These are phyloP conservation scores for Cenchrus purpureus DNA, from an alignment of 176 grass and related monocot genomes.

Conservation along the genomic window DNA sequence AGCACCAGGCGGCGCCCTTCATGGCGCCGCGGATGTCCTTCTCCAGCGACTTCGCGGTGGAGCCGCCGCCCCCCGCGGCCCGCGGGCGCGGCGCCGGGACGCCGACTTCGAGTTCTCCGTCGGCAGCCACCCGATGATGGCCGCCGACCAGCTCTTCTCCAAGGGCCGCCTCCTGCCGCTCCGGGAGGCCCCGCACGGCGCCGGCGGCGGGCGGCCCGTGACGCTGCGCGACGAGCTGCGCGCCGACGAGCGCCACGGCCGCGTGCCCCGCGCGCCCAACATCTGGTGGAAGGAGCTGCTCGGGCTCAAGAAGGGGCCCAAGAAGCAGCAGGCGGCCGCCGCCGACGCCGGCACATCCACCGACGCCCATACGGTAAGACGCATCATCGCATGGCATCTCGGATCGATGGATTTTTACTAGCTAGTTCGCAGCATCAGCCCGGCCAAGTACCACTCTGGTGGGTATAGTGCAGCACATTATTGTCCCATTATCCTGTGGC, in stretches of 20 bases:
- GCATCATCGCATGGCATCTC: too few relatives aligned
- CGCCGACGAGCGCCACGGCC: constrained; percentile 43
- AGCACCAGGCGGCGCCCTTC: constrained; percentile 41
- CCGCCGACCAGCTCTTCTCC: constrained; percentile 91
- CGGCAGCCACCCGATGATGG: constrained; percentile 89
- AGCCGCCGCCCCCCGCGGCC: constrained; percentile 57
- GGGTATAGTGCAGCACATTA: not conserved
- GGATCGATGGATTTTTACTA: not conserved
- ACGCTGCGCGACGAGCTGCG: constrained; percentile 85
- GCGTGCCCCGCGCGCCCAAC: constrained; percentile 51
- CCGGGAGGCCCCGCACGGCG: constrained; percentile 51
- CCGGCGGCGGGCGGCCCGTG: constrained; percentile 27
- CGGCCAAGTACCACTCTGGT: not conserved
- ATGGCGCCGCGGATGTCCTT: constrained; percentile 93
- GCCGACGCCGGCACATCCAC: constrained; percentile 29
- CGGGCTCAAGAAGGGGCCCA: constrained; percentile 77
- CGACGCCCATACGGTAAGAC: constrained; percentile 45
- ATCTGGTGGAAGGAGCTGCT: constrained; percentile 92
- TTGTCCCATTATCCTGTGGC: constrained; percentile 37
- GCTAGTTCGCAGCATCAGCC: not conserved
- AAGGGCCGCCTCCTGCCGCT: constrained; percentile 89
- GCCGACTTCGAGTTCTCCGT: constrained; percentile 97
- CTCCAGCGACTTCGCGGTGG: constrained; percentile 91
- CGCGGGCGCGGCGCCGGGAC: constrained; percentile 42
- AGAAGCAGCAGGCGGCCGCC: constrained; percentile 57